phyloP scores from a whole-genome alignment of 2,329 filamentous ascomycete species.

The Aureobasidium subglaciale region DNA sequence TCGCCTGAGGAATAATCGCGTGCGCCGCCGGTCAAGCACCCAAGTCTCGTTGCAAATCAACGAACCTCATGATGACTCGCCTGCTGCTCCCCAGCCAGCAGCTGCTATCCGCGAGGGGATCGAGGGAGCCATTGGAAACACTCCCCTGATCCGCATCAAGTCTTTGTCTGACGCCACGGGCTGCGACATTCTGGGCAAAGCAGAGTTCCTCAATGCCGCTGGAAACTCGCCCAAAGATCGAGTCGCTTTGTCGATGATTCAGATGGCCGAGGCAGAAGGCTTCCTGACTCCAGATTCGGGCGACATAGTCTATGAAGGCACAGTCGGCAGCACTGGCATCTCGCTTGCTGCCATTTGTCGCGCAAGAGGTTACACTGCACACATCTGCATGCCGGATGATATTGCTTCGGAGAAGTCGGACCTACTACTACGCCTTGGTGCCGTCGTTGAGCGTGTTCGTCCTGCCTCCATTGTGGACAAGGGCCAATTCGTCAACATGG shows the following conservation, averaged over 20 bases:
- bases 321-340: conserved; percentile 92
- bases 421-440: conserved; percentile 80
- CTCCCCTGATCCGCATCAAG: conserved; percentile 77
- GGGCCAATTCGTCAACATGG: conserved; percentile 90
- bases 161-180: conserved; percentile 81
- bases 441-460: conserved; percentile 81
- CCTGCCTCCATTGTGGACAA: conserved; percentile 92
- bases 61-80: background rate
- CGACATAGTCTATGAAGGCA: conserved; percentile 96
- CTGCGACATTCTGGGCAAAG: conserved; percentile 85
- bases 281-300: conserved; percentile 71
- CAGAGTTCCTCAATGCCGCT: conserved; percentile 91
- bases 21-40: conserved; percentile 20
- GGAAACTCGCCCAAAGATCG: conserved; percentile 92
- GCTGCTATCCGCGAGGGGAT: conserved; percentile 64
- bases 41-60: conserved; percentile 30
- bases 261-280: conserved; percentile 68
- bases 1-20: conserved; percentile 21
- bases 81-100: background rate
- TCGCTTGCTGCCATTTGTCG: conserved; percentile 84
- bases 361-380: conserved; percentile 80
- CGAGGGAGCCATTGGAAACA: conserved; percentile 88
- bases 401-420: conserved; percentile 83
- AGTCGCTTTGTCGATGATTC: conserved; percentile 85
- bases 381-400: conserved; percentile 98